Evolutionary conservation across 2,329 filamentous ascomycete species (phyloP).

Genomic region (Coniochaeta sp.): DNA sequence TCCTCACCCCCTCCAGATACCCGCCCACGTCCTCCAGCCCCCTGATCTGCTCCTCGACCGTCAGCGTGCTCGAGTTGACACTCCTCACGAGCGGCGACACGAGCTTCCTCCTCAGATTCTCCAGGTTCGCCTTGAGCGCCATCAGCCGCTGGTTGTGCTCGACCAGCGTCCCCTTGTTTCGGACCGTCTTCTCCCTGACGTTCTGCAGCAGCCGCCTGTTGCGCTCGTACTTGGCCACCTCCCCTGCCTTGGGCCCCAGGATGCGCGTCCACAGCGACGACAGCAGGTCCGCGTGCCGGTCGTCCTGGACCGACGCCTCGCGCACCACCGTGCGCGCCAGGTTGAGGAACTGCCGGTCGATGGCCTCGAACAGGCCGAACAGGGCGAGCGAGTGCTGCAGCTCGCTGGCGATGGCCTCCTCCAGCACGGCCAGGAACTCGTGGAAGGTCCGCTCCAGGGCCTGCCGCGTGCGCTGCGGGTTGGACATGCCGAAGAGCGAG

Average conservation of each 20-base stretch:
- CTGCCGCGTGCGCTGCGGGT: slow-evolving; percentile 69
- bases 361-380: slow-evolving; percentile 83
- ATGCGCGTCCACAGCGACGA: slow-evolving; percentile 80
- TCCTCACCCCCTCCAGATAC: slow-evolving; percentile 67
- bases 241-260: slow-evolving; percentile 65
- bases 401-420: slow-evolving; percentile 82
- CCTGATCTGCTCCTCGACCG: slow-evolving; percentile 76
- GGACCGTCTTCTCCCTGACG: slow-evolving; percentile 74
- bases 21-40: slow-evolving; percentile 74
- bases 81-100: slow-evolving; percentile 76
- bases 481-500: slow-evolving; percentile 70
- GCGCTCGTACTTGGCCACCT: slow-evolving; percentile 84
- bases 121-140: slow-evolving; percentile 77
- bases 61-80: slow-evolving; percentile 59
- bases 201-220: slow-evolving; percentile 74
- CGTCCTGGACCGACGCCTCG: slow-evolving; percentile 75
- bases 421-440: slow-evolving; percentile 78
- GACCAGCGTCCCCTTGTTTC: slow-evolving; percentile 79
- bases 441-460: slow-evolving; percentile 82
- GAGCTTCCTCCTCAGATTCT: slow-evolving; percentile 74
- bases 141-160: slow-evolving; percentile 81
- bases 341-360: slow-evolving; percentile 86
- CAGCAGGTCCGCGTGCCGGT: slow-evolving; percentile 72
- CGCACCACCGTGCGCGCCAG: slow-evolving; percentile 78
- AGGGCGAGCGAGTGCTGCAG: slow-evolving; percentile 71